A percentile compares a stretch with the other conserved stretches of the same genome.
phyloP scores from a whole-genome alignment of 2,329 filamentous ascomycete species.

The Paecilomyces sp. region DNA sequence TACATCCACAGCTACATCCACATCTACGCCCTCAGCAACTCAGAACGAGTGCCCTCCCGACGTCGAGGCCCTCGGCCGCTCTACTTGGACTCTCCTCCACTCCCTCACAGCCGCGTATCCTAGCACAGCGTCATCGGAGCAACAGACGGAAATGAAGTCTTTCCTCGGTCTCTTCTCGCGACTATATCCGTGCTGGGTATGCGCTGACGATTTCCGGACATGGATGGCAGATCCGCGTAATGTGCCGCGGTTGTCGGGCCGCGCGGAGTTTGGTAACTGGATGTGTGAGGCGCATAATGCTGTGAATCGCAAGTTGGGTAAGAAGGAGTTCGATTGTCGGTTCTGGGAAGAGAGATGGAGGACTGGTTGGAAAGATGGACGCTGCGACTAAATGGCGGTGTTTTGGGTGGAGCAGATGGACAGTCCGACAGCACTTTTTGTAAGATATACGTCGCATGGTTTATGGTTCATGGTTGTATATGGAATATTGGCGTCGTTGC shows the following conservation, averaged over 20 bases:
- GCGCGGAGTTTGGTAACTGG: conserved; percentile 42
- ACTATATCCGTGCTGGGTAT: conserved; percentile 92
- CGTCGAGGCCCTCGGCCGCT: conserved; percentile 77
- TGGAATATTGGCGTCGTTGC: neutral
- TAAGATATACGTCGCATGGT: neutral
- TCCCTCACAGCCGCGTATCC: conserved; percentile 86
- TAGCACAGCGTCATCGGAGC: conserved; percentile 53
- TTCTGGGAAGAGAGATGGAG: conserved; percentile 93
- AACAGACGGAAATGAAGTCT: conserved; percentile 68
- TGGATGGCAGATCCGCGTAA: conserved; percentile 66
- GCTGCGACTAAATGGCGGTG: conserved; percentile 48
- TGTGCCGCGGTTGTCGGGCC: conserved; percentile 52
- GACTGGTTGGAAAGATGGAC: conserved; percentile 70
- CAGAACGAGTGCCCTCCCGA: conserved; percentile 73
- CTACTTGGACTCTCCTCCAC: conserved; percentile 90
- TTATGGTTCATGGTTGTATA: neutral
- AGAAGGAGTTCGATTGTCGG: conserved; percentile 80
- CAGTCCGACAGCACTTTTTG: neutral
- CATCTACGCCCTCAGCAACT: conserved; percentile 32
- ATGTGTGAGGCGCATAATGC: conserved; percentile 47
- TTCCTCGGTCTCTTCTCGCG: conserved; percentile 79
- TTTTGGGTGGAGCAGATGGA: neutral
- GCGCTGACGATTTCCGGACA: conserved; percentile 79
- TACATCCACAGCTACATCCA: conserved; percentile 29
- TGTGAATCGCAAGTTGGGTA: conserved; percentile 68